Base-by-base conservation (phyloP, 192 early-diverging fungal species). In the Nowakowskiella sp. region DNA sequence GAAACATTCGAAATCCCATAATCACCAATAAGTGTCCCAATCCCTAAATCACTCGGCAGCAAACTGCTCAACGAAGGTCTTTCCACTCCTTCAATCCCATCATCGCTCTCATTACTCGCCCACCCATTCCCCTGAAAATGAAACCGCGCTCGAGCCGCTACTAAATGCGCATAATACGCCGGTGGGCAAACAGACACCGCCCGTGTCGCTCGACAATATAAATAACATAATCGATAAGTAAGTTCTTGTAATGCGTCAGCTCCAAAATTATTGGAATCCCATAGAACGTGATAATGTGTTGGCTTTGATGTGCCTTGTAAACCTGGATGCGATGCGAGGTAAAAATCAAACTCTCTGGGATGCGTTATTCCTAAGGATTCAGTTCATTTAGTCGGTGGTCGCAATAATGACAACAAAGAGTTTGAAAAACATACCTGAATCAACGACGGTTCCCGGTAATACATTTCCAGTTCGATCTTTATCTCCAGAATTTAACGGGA, bases 231-330 rank as follows among this genome's bases (percentile, higher is more conserved):
- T 10, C 72, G 66, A 61, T 84, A 88, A 0, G 85, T 86, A 21
- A 90, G 61, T 34, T 76, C 63, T 55, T 90, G 86, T 25, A 90
- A 60, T 39, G 71, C 62, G 47, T 90, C 85, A 1, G 85, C 55
- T 0, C 66, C 65, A 36, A 86, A 89, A 9, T 67, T 69, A 49
- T 82, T 76, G 22, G 88, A 85, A 28, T 90, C 83, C 44, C 77
- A 63, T 29, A 90, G 55, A 10, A 89, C 86, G 28, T 74, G 71
- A 66, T 90, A 90, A 47, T 83, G 84, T 0, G 77, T 79, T 1
- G 87, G 86, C 6, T 84, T 72, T 7, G 85, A 86, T 2, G 87
- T 88, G 29, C 88, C 87, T 55, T 86, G 84, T n/a, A 87, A 66
- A 24, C 87, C 84, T 1, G 76, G 70, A 31, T 90, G 88, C 22